Conservation (phyloP, 805 yeast genomes). For the Candida wancherniae region DNA sequence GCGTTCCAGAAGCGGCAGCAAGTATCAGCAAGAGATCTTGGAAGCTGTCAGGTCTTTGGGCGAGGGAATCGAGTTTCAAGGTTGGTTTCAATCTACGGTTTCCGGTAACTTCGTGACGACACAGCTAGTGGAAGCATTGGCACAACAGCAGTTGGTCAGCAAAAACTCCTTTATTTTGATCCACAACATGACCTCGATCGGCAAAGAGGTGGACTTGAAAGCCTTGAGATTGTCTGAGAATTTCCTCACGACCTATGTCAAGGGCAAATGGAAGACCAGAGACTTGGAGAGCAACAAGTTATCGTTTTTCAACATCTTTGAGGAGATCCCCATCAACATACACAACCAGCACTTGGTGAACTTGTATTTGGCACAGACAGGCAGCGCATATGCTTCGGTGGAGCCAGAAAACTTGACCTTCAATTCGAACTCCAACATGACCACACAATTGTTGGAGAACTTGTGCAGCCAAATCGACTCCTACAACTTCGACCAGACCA, state of each 20-base stretch:
- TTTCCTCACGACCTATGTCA: conserved; percentile 52
- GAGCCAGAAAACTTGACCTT: conserved; percentile 39
- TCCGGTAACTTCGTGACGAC: conserved; percentile 67
- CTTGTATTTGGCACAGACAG: conserved; percentile 40
- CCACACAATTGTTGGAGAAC: conserved; percentile 52
- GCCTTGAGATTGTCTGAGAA: conserved; percentile 64
- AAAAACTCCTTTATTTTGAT: conserved; percentile 55
- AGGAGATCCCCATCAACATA: conserved; percentile 63
- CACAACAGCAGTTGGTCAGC: conserved; percentile 54
- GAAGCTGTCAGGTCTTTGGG: conserved; percentile 58
- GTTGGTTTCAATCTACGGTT: conserved; percentile 73
- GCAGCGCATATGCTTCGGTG: conserved; percentile 13
- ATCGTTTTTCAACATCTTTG: conserved; percentile 61
- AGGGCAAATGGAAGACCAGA: conserved; percentile 62
- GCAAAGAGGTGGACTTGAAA: conserved; percentile 60
- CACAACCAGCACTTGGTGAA: conserved; percentile 66
- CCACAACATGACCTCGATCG: conserved; percentile 66
- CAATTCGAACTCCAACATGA: conserved; percentile 39
- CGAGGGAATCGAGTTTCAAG: conserved; percentile 65
- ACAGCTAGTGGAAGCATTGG: conserved; percentile 64
- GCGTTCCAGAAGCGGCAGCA: conserved; percentile 55
- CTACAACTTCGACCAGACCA: conserved; percentile 71
- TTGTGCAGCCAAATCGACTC: conserved; percentile 68
- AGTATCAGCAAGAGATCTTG: conserved; percentile 65
- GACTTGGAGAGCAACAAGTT: conserved; percentile 56